Conservation (phyloP, 1,284 basidiomycete genomes). For the Coniferiporia sulphurascens region DNA sequence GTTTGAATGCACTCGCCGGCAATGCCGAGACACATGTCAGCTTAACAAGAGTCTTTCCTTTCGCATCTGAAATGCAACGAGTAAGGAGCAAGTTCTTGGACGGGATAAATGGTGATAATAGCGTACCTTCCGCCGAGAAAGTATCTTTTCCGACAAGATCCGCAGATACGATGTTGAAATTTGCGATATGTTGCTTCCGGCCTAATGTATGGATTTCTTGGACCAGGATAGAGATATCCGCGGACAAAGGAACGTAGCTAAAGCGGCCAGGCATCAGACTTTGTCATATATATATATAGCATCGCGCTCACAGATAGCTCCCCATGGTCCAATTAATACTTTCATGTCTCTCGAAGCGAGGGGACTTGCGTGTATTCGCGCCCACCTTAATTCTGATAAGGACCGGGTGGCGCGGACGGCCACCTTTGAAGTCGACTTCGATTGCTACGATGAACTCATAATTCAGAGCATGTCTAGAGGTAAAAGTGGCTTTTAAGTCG, state of each 20-base stretch:
- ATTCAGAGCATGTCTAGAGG: not conserved
- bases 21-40: not conserved
- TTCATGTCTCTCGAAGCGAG: not conserved
- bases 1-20: not conserved
- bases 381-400: not conserved
- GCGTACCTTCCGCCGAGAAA: not conserved
- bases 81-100: not conserved
- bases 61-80: not conserved
- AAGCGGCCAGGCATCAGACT: not conserved
- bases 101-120: not conserved
- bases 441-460: not conserved
- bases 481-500: not conserved
- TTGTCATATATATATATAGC: not conserved
- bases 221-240: not conserved
- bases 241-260: not conserved
- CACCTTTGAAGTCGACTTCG: not conserved
- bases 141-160: not conserved
- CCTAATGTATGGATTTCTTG: not conserved
- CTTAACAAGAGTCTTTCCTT: not conserved
- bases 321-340: not conserved
- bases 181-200: not conserved
- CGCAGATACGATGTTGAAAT: not conserved
- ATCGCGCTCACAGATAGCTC: not conserved
- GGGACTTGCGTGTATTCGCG: not conserved
- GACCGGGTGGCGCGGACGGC: not conserved